Percentiles rank a stretch among this genome's conserved stretches.
Evolutionary conservation across 2,329 filamentous ascomycete genomes (phyloP).

Genomic region (Stagonosporopsis chrysanthemi): DNA sequence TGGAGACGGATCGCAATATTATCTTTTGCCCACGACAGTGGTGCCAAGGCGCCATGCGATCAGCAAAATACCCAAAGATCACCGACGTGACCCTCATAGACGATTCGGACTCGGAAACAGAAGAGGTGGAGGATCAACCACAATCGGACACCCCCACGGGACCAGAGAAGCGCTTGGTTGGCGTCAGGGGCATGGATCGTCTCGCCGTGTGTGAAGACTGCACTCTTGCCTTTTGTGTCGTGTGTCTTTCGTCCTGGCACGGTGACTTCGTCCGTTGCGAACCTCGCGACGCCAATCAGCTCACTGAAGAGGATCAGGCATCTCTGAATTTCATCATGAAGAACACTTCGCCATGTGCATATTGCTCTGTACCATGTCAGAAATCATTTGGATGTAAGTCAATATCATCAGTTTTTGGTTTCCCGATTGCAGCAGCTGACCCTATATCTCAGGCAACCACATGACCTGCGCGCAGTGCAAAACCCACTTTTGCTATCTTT

Average conservation of each 20-base stretch:
- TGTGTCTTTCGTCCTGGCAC: slow-evolving; percentile 87
- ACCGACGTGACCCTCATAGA: slow-evolving; percentile 50
- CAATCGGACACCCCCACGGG: slow-evolving; percentile 13
- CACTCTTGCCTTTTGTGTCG: slow-evolving; percentile 78
- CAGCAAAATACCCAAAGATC: slow-evolving; percentile 58
- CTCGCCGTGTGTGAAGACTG: slow-evolving; percentile 83
- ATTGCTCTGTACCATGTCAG: slow-evolving; percentile 82
- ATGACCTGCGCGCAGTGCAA: slow-evolving; percentile 93
- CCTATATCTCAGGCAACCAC: slow-evolving; percentile 67
- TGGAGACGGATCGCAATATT: slow-evolving; percentile 90
- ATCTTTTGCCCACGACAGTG: slow-evolving; percentile 91
- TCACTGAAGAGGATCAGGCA: slow-evolving; percentile 84
- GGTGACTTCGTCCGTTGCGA: slow-evolving; percentile 81
- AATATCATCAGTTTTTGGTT: slow-evolving; percentile 66
- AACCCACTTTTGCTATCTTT: slow-evolving; percentile 95
- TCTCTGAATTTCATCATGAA: slow-evolving; percentile 82
- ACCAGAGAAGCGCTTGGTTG: slow-evolving; percentile 35
- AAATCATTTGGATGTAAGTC: slow-evolving; percentile 81
- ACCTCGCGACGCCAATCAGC: slow-evolving; percentile 70
- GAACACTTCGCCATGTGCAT: slow-evolving; percentile 88
- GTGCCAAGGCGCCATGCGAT: slow-evolving; percentile 86
- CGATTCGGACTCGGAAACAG: slow-evolving; percentile 52
- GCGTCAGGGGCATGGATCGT: slow-evolving; percentile 66
- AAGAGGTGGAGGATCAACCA: slow-evolving; percentile 24
- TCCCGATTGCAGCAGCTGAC: slow-evolving; percentile 66